Evolutionary conservation across 169 alveolate genomes (phyloP).

Genomic region (Besnoitia besnoiti): DNA sequence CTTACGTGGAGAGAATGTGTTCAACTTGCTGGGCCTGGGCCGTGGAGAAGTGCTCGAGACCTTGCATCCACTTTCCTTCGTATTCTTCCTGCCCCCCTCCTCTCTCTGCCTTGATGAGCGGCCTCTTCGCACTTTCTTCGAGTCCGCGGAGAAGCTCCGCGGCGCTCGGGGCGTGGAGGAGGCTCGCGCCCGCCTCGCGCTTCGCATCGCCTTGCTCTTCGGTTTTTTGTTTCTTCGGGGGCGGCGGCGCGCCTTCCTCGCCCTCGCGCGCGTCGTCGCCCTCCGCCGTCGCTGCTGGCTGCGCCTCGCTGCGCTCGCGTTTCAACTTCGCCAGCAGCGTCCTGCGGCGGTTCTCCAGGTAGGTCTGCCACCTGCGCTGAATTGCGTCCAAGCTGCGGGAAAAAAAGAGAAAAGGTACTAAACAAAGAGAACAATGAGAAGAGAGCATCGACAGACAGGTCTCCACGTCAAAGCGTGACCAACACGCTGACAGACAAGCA

Average conservation of each 20-base stretch:
- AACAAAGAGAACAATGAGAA: too few species aligned
- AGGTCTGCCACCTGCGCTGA: slow-evolving; percentile 21
- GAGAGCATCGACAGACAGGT: too few species aligned
- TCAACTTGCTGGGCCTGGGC: background rate
- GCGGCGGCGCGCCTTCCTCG: background rate
- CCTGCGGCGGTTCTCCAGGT: background rate
- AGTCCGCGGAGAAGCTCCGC: background rate
- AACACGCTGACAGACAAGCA: too few species aligned
- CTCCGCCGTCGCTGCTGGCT: background rate
- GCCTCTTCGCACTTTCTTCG: background rate
- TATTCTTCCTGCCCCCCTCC: too few species aligned
- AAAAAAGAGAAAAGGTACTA: background rate
- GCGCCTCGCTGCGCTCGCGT: background rate
- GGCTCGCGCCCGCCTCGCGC: background rate
- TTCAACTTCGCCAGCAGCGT: background rate
- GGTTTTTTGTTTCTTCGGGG: background rate
- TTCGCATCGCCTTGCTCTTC: background rate
- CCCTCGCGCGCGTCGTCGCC: background rate
- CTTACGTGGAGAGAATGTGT: too few species aligned
- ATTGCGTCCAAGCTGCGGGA: background rate
- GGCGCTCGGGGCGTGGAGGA: background rate
- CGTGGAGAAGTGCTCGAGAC: background rate
- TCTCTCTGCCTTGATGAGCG: background rate
- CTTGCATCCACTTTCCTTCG: background rate
- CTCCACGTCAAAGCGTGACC: too few species aligned